Evolutionary conservation across 1,139 yeast genomes (phyloP).

Genomic region (Lodderomyces metapsilosis): DNA sequence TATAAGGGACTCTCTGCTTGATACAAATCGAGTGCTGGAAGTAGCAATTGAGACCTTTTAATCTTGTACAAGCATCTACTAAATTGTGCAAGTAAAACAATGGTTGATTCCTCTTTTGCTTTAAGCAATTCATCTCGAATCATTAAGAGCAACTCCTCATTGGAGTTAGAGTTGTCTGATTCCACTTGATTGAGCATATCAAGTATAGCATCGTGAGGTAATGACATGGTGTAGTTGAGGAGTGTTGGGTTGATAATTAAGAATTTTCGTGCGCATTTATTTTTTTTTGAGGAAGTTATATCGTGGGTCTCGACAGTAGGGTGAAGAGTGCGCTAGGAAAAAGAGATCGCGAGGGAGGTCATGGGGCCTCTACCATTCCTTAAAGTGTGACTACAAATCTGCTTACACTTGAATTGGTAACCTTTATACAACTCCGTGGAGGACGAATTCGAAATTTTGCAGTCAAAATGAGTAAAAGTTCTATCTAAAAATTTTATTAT

Average conservation of each 20-base stretch:
- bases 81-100: slow-evolving; percentile 9
- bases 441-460: too few species aligned
- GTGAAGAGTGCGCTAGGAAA: too few species aligned
- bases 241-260: neutral
- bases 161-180: slow-evolving; percentile 8
- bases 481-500: too few species aligned
- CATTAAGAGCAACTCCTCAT: slow-evolving; percentile 7
- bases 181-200: slow-evolving; percentile 4
- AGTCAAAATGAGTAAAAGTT: too few species aligned
- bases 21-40: slow-evolving; percentile 17
- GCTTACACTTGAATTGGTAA: too few species aligned
- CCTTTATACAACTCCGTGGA: too few species aligned
- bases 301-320: too few species aligned
- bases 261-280: neutral
- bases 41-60: slow-evolving; percentile 23
- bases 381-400: too few species aligned
- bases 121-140: slow-evolving; percentile 1
- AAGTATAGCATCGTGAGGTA: slow-evolving; percentile 1
- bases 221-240: neutral
- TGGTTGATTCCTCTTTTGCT: slow-evolving; percentile 2
- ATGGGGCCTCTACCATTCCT: too few species aligned
- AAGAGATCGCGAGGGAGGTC: too few species aligned
- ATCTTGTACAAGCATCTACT: slow-evolving; percentile 22
- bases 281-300: neutral
- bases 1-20: slow-evolving; percentile 21